Conservation (phyloP, 768 basidiomycete species). For the Termitomyces sp. region DNA sequence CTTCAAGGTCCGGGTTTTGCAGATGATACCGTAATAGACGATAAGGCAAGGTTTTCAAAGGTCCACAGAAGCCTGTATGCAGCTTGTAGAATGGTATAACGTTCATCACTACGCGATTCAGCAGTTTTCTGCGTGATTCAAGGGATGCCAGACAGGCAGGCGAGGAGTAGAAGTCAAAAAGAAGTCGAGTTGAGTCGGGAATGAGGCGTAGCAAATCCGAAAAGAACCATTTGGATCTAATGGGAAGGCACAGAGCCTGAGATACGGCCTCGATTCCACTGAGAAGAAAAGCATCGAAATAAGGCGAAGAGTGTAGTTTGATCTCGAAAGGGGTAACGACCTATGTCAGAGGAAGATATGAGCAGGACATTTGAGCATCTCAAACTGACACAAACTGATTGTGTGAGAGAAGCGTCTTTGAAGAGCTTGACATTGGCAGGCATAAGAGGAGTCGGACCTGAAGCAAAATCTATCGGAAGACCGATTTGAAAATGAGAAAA, state of each 20-base stretch:
- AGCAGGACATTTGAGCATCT: background rate
- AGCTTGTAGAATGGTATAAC: slow-evolving; percentile 20
- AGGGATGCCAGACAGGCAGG: slow-evolving; percentile 27
- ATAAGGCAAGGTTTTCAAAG: slow-evolving; percentile 27
- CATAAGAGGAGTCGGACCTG: slow-evolving; percentile 25
- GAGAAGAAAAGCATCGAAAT: slow-evolving; percentile 41
- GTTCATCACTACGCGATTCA: slow-evolving; percentile 34
- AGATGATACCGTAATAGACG: slow-evolving; percentile 40
- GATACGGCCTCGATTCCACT: slow-evolving; percentile 39
- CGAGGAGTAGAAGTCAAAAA: slow-evolving; percentile 40
- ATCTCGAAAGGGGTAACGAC: slow-evolving; percentile 25
- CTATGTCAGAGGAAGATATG: slow-evolving; percentile 1
- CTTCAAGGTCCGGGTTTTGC: slow-evolving; percentile 30
- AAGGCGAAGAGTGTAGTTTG: slow-evolving; percentile 23
- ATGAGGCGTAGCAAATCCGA: slow-evolving; percentile 39
- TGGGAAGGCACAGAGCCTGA: slow-evolving; percentile 32
- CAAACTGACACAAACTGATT: slow-evolving; percentile 14
- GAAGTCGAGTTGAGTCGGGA: slow-evolving; percentile 29
- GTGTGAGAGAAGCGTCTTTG: slow-evolving; percentile 26
- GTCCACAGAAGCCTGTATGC: slow-evolving; percentile 24
- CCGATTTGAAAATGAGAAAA: background rate
- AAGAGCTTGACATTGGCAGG: slow-evolving; percentile 36
- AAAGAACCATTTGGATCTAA: slow-evolving; percentile 44
- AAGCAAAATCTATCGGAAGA: slow-evolving; percentile 25
- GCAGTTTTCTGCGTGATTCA: slow-evolving; percentile 27